Evolutionary conservation across 805 yeast species (phyloP).

Genomic region (Suhomyces pyralidae): DNA sequence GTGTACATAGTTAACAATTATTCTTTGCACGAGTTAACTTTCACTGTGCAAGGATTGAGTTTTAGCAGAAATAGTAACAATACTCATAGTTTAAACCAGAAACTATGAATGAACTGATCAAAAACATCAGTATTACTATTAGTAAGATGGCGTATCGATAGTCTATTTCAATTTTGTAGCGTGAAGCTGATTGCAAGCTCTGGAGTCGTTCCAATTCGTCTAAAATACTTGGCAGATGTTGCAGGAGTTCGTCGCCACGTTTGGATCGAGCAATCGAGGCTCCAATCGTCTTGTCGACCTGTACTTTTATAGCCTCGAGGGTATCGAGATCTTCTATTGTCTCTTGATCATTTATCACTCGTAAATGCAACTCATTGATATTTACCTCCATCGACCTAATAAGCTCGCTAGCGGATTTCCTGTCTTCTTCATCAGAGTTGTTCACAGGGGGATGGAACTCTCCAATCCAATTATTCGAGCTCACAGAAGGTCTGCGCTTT

Average conservation of each 20-base stretch:
- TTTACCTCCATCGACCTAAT: neutral
- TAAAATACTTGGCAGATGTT: slow-evolving; percentile 7
- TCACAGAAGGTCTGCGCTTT: neutral
- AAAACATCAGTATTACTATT: slow-evolving; percentile 11
- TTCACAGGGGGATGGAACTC: neutral
- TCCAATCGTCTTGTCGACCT: slow-evolving; percentile 1
- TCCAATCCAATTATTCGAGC: neutral
- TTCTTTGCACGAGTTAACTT: neutral
- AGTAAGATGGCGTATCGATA: slow-evolving; percentile 1
- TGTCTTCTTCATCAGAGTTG: neutral
- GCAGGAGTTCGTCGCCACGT: neutral
- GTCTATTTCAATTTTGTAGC: slow-evolving; percentile 1
- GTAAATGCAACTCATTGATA: neutral
- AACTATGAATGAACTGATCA: slow-evolving; percentile 22
- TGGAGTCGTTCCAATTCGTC: slow-evolving; percentile 27
- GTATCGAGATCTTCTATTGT: neutral
- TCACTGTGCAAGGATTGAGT: neutral
- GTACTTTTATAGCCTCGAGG: neutral
- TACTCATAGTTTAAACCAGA: slow-evolving; percentile 36
- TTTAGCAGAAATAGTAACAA: slow-evolving; percentile 39
- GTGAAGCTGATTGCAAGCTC: slow-evolving; percentile 1
- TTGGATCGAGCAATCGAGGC: neutral
- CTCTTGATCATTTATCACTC: neutral
- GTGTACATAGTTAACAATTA: slow-evolving; percentile 3
- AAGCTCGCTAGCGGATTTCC: neutral